These are phyloP conservation scores for Candida smagusa DNA, from an alignment of 1,139 yeast genomes.

Conservation along the genomic window DNA sequence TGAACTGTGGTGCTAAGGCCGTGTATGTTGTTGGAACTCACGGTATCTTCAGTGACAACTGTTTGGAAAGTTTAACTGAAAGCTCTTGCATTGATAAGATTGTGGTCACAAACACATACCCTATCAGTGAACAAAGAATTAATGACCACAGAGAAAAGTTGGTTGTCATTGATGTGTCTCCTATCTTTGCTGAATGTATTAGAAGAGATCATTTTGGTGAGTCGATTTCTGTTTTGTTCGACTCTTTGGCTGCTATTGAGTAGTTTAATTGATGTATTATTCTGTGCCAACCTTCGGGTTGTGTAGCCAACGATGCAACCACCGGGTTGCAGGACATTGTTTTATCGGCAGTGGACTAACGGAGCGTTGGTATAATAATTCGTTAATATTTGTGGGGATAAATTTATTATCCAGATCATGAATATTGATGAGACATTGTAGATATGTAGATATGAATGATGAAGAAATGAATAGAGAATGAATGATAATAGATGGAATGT, in stretches of 20 bases:
- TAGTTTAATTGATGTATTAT: conserved; percentile 14
- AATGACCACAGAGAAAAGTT: conserved; percentile 57
- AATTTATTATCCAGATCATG: too few species aligned
- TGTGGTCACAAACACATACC: conserved; percentile 95
- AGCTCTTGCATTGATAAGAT: conserved; percentile 82
- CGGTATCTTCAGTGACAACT: conserved; percentile 85
- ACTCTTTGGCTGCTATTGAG: conserved; percentile 70
- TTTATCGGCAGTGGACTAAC: conserved; percentile 49
- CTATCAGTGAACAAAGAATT: conserved; percentile 64
- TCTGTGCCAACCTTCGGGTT: background rate
- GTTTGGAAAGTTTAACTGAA: conserved; percentile 73
- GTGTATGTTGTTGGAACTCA: conserved; percentile 95
- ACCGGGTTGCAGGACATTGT: conserved; percentile 56
- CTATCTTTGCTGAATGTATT: conserved; percentile 95
- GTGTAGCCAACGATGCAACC: conserved; percentile 54
- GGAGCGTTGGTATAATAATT: conserved; percentile 54
- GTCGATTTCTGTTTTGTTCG: conserved; percentile 87
- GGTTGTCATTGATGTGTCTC: conserved; percentile 86
- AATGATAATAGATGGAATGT: too few species aligned
- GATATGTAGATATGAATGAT: too few species aligned
- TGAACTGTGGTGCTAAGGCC: conserved; percentile 91
- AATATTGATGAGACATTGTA: too few species aligned
- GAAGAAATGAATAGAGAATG: too few species aligned
- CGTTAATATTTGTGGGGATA: too few species aligned
- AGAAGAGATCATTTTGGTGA: conserved; percentile 98